Conservation (phyloP, 305 asterid species). For the Fraxinus xanthoxyloides region DNA sequence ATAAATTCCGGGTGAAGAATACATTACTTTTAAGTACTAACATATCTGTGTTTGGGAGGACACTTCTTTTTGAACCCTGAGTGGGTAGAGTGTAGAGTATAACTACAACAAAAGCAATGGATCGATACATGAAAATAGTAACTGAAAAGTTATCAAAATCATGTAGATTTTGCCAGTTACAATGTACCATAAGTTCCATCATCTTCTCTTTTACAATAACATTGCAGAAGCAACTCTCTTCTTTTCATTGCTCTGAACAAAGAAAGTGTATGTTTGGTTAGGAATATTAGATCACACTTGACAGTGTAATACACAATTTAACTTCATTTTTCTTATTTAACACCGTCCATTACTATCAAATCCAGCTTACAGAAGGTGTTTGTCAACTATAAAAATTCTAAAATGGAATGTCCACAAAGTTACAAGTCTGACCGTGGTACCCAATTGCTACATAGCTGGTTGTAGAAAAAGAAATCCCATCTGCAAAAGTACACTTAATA, state of each 20-base stretch:
- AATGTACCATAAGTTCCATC: conserved; percentile 84
- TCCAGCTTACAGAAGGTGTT: neutral
- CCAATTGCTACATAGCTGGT: conserved; percentile 70
- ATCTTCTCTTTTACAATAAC: conserved; percentile 95
- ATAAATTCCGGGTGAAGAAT: conserved; percentile 34
- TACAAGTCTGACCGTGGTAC: conserved; percentile 60
- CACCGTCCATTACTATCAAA: neutral
- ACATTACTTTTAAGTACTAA: conserved; percentile 92
- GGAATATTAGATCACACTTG: neutral
- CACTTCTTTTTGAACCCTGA: conserved; percentile 73
- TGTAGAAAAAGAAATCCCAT: conserved; percentile 76
- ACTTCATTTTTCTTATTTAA: neutral
- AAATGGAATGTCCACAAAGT: conserved; percentile 1
- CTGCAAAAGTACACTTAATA: conserved; percentile 39
- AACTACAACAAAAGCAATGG: conserved; percentile 44
- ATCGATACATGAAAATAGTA: conserved; percentile 16
- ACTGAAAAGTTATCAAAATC: neutral
- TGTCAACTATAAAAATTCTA: neutral
- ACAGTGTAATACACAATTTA: neutral
- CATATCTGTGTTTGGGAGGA: conserved; percentile 68
- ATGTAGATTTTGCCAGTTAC: neutral
- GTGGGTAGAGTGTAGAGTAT: conserved; percentile 80
- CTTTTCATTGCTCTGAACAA: conserved; percentile 71
- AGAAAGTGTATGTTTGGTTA: neutral
- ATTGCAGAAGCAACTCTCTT: conserved; percentile 71